These are phyloP conservation scores for Coemansia asiatica DNA, from an alignment of 192 early-diverging fungal genomes.

Conservation along the genomic window DNA sequence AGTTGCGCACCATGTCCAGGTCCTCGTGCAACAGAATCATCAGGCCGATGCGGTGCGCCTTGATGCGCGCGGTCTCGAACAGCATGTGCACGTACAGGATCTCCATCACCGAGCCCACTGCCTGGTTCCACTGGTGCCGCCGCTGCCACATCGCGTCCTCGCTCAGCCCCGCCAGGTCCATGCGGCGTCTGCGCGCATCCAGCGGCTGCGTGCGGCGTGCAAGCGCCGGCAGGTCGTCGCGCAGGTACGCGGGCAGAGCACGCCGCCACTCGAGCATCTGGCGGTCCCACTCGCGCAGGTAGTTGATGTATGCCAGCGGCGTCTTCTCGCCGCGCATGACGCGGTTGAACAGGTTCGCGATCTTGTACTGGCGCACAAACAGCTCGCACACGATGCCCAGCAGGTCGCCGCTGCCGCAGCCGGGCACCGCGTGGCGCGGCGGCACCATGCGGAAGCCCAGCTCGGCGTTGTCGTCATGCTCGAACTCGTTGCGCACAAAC, in stretches of 20 bases:
- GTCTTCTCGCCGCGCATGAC: constrained; percentile 49
- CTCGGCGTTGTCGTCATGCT: constrained; percentile 36
- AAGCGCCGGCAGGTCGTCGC: constrained; percentile 32
- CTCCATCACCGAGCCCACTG: constrained; percentile 45
- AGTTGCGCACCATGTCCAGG: constrained; percentile 55
- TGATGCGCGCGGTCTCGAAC: constrained; percentile 48
- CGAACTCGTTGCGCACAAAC: constrained; percentile 48
- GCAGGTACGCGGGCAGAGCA: constrained; percentile 32
- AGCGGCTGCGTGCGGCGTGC: constrained; percentile 48
- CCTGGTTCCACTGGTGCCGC: constrained; percentile 55
- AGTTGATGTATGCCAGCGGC: constrained; percentile 37
- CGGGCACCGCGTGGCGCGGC: constrained; percentile 25
- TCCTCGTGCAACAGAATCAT: constrained; percentile 52
- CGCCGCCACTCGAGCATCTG: constrained; percentile 55
- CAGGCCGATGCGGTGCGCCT: constrained; percentile 50
- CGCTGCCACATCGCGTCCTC: constrained; percentile 55
- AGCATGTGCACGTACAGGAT: constrained; percentile 52
- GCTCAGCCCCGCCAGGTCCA: constrained; percentile 48
- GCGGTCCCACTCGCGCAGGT: constrained; percentile 53
- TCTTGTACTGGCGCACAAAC: constrained; percentile 48
- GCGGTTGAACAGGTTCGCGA: constrained; percentile 51
- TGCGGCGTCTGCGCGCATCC: constrained; percentile 37
- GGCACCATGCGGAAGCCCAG: constrained; percentile 46
- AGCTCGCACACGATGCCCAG: constrained; percentile 45
- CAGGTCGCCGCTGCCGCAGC: constrained; percentile 35